Evolutionary conservation across 1,284 basidiomycete species (phyloP).

Genomic region (Coniferiporia sulphurascens): DNA sequence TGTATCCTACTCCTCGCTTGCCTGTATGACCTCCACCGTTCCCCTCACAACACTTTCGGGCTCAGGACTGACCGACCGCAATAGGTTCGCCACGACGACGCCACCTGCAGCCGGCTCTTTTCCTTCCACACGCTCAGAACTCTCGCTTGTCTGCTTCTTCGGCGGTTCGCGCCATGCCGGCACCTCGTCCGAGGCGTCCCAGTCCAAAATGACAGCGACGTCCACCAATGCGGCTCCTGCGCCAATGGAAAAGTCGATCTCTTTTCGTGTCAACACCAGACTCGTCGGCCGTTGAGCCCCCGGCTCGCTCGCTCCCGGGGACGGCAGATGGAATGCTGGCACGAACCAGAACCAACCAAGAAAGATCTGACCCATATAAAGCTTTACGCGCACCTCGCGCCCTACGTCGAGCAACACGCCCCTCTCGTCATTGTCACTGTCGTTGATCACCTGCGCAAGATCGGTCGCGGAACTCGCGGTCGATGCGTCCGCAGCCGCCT

Average conservation of each 20-base stretch:
- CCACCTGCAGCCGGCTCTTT: slow-evolving; percentile 22
- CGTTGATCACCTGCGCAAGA: slow-evolving; percentile 9
- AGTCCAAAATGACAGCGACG: slow-evolving; percentile 52
- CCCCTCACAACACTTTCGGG: too few relatives aligned
- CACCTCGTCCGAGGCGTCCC: slow-evolving; percentile 17
- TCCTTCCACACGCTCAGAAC: slow-evolving; percentile 21
- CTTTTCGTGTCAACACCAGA: slow-evolving; percentile 46
- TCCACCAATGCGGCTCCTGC: slow-evolving; percentile 62
- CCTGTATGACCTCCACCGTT: too few relatives aligned
- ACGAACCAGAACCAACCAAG: slow-evolving; percentile 84
- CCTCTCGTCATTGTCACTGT: slow-evolving; percentile 21
- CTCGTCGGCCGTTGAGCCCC: slow-evolving; percentile 19
- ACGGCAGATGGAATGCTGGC: slow-evolving; percentile 72
- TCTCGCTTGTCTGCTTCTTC: slow-evolving; percentile 24
- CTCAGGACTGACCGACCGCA: too few relatives aligned
- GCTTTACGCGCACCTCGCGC: slow-evolving; percentile 72
- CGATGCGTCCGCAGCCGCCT: slow-evolving; percentile 35
- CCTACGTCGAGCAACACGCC: slow-evolving; percentile 62
- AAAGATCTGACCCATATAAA: slow-evolving; percentile 72
- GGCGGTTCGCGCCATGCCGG: slow-evolving; percentile 22
- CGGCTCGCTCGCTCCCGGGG: slow-evolving; percentile 28
- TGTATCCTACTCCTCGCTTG: too few relatives aligned
- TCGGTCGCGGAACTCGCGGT: slow-evolving; percentile 8
- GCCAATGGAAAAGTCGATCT: slow-evolving; percentile 75
- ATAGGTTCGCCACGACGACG: slow-evolving; percentile 20